Percentiles rank a stretch among this genome's conserved stretches.
These are phyloP conservation scores for Eucalyptus polybractea DNA, from an alignment of 345 rosid genomes.

Conservation along the genomic window DNA sequence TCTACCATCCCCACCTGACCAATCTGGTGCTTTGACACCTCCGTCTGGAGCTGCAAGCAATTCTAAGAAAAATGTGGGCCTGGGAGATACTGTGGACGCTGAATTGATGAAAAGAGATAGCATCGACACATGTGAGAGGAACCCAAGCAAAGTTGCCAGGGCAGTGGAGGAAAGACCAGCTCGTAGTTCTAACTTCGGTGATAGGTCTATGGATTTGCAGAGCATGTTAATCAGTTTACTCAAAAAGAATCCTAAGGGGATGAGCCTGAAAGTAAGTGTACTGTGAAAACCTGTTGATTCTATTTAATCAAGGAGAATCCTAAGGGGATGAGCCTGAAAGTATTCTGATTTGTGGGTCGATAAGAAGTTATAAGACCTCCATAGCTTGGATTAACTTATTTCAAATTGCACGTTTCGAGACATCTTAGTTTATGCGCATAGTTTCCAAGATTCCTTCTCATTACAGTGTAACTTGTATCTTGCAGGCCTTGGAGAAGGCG, in stretches of 20 bases:
- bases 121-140: conserved; percentile 37
- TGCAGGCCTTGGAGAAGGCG: conserved; percentile 81
- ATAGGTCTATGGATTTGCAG: conserved; percentile 50
- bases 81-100: conserved; percentile 23
- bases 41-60: conserved; percentile 39
- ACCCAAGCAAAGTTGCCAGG: conserved; percentile 22
- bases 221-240: conserved; percentile 45
- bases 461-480: neutral
- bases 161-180: conserved; percentile 25
- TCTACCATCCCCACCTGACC: conserved; percentile 47
- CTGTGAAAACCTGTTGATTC: conserved; percentile 13
- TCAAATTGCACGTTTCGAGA: neutral
- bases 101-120: conserved; percentile 37
- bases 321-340: conserved; percentile 83
- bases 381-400: neutral
- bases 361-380: neutral
- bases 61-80: conserved; percentile 18
- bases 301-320: conserved; percentile 56
- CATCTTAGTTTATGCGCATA: neutral
- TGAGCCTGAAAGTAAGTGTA: conserved; percentile 67
- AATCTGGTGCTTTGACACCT: conserved; percentile 30
- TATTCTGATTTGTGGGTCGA: neutral
- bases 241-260: conserved; percentile 61
- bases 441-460: neutral
- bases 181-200: conserved; percentile 24